These are phyloP conservation scores for Pseudopyricularia javanii DNA, from an alignment of 2,329 filamentous ascomycete species.

Conservation along the genomic window DNA sequence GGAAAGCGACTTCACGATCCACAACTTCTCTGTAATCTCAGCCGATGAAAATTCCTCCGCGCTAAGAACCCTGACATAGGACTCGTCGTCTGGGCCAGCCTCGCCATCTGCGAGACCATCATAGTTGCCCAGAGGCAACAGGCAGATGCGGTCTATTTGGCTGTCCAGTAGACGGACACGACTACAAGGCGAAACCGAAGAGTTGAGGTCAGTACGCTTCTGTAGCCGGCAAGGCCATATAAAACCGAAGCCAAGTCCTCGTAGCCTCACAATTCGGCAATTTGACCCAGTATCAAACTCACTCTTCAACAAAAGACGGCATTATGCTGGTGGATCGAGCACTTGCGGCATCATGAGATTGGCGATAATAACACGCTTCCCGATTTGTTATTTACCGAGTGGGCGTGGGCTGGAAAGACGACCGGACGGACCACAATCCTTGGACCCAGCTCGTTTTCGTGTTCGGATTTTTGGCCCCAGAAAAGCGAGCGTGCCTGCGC, in stretches of 20 bases:
- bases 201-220: neutral
- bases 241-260: conserved; percentile 17
- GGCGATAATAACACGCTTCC: neutral
- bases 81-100: conserved; percentile 1
- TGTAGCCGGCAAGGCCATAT: neutral
- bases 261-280: neutral
- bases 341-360: neutral
- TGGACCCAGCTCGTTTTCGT: neutral
- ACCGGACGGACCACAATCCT: neutral
- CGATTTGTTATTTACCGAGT: neutral
- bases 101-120: conserved; percentile 16
- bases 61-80: conserved; percentile 16
- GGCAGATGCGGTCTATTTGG: conserved; percentile 51
- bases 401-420: neutral
- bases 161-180: conserved; percentile 14
- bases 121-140: conserved; percentile 29
- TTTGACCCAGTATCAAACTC: conserved; percentile 12
- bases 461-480: neutral
- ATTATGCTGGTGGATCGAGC: conserved; percentile 2
- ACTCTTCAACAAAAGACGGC: conserved; percentile 38
- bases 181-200: conserved; percentile 1
- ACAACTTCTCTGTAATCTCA: conserved; percentile 49
- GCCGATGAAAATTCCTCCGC: conserved; percentile 35
- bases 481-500: conserved; percentile 3
- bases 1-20: conserved; percentile 59